Percentiles rank a stretch among this genome's conserved stretches.
Evolutionary conservation across 768 basidiomycete genomes (phyloP).

Genomic region (Russula sp.): DNA sequence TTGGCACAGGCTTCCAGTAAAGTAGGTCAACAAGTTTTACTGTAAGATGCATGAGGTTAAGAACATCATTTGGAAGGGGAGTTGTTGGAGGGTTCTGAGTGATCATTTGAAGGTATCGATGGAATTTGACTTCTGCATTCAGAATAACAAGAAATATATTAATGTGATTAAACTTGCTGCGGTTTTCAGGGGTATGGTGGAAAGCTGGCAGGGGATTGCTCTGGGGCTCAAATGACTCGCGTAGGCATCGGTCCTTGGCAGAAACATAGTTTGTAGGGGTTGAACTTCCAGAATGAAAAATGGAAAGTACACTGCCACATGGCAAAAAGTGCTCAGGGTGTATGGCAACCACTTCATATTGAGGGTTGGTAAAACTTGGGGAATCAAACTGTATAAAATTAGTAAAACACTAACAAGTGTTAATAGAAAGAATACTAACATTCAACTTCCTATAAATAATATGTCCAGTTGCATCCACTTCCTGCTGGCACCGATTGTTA

Average conservation of each 20-base stretch:
- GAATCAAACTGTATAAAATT: not conserved
- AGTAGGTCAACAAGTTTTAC: too few relatives aligned
- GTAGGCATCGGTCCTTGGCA: not conserved
- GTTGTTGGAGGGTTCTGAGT: too few relatives aligned
- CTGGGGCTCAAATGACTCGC: too few relatives aligned
- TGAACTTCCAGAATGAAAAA: not conserved
- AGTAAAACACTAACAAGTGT: too few relatives aligned
- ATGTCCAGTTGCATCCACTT: too few relatives aligned
- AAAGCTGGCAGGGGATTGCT: not conserved
- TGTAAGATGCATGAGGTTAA: too few relatives aligned
- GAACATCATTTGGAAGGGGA: too few relatives aligned
- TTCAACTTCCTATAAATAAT: too few relatives aligned
- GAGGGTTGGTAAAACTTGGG: not conserved
- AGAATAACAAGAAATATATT: not conserved
- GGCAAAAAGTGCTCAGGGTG: not conserved
- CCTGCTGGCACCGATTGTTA: too few relatives aligned
- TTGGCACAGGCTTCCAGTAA: too few relatives aligned
- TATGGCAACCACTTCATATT: not conserved
- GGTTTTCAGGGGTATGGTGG: not conserved
- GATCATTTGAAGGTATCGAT: not conserved
- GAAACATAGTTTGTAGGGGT: not conserved
- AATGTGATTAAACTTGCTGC: accelerated
- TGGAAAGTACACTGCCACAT: not conserved
- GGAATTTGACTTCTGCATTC: not conserved
- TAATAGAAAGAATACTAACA: too few relatives aligned